Percentiles rank a stretch among this genome's conserved stretches.
phyloP scores from a whole-genome alignment of 208 protist species.

The Entamoeba dispar region DNA sequence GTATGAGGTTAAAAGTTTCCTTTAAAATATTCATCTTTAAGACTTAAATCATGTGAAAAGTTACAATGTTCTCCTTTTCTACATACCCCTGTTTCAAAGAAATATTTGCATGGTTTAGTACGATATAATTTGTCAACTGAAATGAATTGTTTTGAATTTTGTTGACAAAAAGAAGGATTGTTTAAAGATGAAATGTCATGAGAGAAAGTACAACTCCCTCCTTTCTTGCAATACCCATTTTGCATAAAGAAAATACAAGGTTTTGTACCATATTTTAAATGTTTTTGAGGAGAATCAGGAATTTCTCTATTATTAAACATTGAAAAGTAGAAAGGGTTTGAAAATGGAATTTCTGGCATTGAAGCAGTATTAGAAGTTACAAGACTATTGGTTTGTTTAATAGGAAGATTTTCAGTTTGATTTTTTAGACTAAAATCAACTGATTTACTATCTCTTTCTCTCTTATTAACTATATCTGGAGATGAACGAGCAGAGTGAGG shows the following conservation, averaged over 20 bases:
- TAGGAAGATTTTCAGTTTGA: too few species aligned
- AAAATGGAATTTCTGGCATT: background rate
- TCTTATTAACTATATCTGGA: too few species aligned
- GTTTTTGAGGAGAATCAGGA: background rate
- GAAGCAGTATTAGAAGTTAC: background rate
- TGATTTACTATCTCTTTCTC: background rate
- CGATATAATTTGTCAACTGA: background rate
- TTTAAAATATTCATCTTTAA: background rate
- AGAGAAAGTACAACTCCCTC: background rate
- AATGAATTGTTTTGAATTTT: background rate
- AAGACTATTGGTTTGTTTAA: too few species aligned
- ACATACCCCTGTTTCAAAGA: background rate
- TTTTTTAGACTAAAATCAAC: background rate
- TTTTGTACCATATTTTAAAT: background rate
- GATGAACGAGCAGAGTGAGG: too few species aligned
- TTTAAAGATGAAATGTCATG: background rate
- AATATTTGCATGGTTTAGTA: background rate
- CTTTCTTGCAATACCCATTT: background rate
- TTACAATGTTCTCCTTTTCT: background rate
- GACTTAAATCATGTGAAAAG: background rate
- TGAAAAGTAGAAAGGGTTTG: background rate
- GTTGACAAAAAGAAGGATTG: background rate
- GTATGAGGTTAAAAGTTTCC: background rate
- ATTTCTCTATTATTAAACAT: background rate
- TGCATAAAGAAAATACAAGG: background rate